Conservation (phyloP, 1,284 basidiomycete genomes). For the Malassezia obtusa region DNA sequence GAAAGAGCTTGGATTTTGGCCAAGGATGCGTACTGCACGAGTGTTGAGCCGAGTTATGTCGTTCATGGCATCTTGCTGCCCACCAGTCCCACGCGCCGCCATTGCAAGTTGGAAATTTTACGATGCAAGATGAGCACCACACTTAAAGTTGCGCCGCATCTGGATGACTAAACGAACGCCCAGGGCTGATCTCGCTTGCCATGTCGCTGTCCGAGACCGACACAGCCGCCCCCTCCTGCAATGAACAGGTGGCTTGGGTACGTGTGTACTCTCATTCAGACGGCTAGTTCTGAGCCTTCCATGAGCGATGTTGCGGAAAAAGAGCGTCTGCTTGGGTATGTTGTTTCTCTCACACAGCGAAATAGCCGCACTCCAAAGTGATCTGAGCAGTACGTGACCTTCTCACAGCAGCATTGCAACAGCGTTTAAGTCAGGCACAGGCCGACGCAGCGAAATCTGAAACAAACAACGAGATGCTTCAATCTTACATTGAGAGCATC, state of each 20-base stretch:
- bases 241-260: conserved; percentile 13
- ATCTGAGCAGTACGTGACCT: conserved; percentile 23
- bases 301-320: conserved; percentile 47
- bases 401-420: conserved; percentile 23
- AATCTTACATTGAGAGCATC: conserved; percentile 46
- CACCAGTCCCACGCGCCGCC: not conserved
- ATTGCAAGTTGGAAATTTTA: no score
- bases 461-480: conserved; percentile 45
- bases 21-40: conserved; percentile 51
- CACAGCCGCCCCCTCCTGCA: not conserved
- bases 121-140: no score
- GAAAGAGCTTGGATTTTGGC: conserved; percentile 78
- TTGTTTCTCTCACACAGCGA: conserved; percentile 20
- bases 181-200: not conserved
- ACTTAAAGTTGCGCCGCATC: no score
- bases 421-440: conserved; percentile 32
- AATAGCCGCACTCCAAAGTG: conserved; percentile 36
- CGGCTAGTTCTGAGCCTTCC: conserved; percentile 25
- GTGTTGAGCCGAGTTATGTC: conserved; percentile 19
- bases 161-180: not conserved
- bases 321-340: conserved; percentile 39
- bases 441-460: conserved; percentile 43
- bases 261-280: not conserved
- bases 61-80: conserved; percentile 10
- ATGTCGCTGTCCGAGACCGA: not conserved